These are phyloP conservation scores for Metarhizium humberi DNA, from an alignment of 2,329 filamentous ascomycete species.

Conservation along the genomic window DNA sequence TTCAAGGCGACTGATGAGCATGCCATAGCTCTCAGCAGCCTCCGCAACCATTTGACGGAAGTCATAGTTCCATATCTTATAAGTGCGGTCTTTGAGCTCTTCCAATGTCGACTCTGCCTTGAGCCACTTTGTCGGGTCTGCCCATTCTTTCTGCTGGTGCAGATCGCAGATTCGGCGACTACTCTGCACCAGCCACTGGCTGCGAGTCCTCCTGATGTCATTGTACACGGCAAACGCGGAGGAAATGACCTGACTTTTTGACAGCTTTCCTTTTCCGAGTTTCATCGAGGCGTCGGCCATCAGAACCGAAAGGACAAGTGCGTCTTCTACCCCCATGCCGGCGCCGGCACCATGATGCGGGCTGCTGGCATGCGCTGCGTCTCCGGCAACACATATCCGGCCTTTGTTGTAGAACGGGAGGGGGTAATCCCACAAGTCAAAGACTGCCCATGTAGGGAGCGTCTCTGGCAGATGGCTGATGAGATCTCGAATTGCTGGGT, in stretches of 20 bases:
- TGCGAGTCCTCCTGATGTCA: slow-evolving; percentile 4
- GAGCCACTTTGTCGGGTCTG: not conserved
- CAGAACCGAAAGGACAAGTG: slow-evolving; percentile 3
- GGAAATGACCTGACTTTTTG: not conserved
- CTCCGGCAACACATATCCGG: slow-evolving; percentile 12
- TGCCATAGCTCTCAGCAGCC: slow-evolving; percentile 1
- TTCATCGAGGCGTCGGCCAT: not conserved
- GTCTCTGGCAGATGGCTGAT: slow-evolving; percentile 1
- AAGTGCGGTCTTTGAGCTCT: slow-evolving; percentile 3
- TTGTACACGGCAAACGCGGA: slow-evolving; percentile 5
- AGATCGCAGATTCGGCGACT: slow-evolving; percentile 6
- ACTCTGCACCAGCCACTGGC: slow-evolving; percentile 8
- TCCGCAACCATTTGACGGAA: not conserved
- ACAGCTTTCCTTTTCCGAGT: not conserved
- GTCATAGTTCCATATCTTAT: slow-evolving; percentile 5
- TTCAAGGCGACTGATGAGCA: not conserved
- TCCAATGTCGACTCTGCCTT: slow-evolving; percentile 3
- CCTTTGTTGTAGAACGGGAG: slow-evolving; percentile 8
- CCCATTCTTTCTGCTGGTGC: slow-evolving; percentile 5
- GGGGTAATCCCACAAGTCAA: slow-evolving; percentile 8
- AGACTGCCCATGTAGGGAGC: slow-evolving; percentile 9
- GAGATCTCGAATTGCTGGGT: not conserved
- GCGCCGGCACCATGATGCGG: slow-evolving; percentile 17
- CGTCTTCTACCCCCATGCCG: slow-evolving; percentile 19
- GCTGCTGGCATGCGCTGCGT: slow-evolving; percentile 16